phyloP scores from a whole-genome alignment of 2,329 filamentous ascomycete species.

The Coleophoma cylindrospora region DNA sequence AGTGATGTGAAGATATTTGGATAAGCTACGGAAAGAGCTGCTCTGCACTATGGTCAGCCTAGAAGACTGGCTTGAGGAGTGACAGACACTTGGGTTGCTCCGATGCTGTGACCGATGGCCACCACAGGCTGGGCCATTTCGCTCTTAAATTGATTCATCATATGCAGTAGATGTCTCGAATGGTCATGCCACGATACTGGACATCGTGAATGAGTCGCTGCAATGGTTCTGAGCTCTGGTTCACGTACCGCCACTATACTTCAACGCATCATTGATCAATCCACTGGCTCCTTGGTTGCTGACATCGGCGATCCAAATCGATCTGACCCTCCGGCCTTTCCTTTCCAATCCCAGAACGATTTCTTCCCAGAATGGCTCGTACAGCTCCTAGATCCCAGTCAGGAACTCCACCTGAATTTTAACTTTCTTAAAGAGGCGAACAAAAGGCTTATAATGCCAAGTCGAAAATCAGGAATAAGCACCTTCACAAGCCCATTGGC shows the following conservation, averaged over 20 bases:
- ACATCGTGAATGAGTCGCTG: not conserved
- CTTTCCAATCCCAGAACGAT: conserved; percentile 52
- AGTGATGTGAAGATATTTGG: not conserved
- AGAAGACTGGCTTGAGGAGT: conserved; percentile 64
- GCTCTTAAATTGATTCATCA: conserved; percentile 78
- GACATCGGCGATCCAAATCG: conserved; percentile 84
- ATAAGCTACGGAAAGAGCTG: conserved; percentile 57
- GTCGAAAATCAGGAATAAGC: conserved; percentile 6
- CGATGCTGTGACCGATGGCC: conserved; percentile 84
- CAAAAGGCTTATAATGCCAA: not conserved
- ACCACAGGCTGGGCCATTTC: conserved; percentile 74
- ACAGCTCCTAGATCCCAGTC: conserved; percentile 65
- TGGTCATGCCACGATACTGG: conserved; percentile 80
- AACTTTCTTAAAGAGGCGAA: too few relatives aligned
- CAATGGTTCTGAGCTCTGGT: conserved; percentile 4
- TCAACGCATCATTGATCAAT: conserved; percentile 64
- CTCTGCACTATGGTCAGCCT: conserved; percentile 67
- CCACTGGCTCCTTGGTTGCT: conserved; percentile 73
- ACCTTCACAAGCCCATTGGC: conserved; percentile 93
- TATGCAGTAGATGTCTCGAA: conserved; percentile 72
- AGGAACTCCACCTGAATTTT: too few relatives aligned
- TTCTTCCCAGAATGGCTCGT: conserved; percentile 87
- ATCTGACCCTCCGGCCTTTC: conserved; percentile 63
- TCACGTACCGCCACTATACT: conserved; percentile 76
- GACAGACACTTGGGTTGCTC: conserved; percentile 60